These are phyloP conservation scores for Colletotrichum noveboracense DNA, from an alignment of 2,329 filamentous ascomycete species.

Conservation along the genomic window DNA sequence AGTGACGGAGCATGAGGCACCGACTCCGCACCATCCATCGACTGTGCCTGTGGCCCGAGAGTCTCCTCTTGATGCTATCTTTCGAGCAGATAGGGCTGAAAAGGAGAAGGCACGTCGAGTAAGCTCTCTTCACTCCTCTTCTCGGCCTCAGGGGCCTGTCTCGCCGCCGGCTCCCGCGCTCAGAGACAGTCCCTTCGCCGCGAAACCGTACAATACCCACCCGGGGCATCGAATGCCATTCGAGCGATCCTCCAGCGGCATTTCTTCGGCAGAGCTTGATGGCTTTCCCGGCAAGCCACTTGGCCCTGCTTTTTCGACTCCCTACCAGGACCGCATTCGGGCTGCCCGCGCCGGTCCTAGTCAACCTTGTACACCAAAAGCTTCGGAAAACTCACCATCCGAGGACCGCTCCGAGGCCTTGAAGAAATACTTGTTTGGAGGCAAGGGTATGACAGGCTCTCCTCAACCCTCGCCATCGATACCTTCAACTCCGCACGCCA, in stretches of 20 bases:
- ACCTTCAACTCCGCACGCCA: not conserved
- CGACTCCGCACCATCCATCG: slow-evolving; percentile 45
- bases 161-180: slow-evolving; percentile 55
- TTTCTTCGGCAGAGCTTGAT: slow-evolving; percentile 75
- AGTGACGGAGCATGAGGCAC: slow-evolving; percentile 56
- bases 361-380: slow-evolving; percentile 3
- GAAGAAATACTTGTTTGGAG: slow-evolving; percentile 61
- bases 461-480: slow-evolving; percentile 5
- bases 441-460: slow-evolving; percentile 28
- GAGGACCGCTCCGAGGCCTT: slow-evolving; percentile 51
- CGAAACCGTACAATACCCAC: slow-evolving; percentile 12
- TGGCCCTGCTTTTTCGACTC: slow-evolving; percentile 72
- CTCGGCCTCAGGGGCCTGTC: slow-evolving; percentile 45
- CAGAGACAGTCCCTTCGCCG: slow-evolving; percentile 28
- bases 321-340: slow-evolving; percentile 66
- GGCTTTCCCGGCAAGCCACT: slow-evolving; percentile 59
- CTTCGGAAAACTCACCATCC: slow-evolving; percentile 23
- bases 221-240: slow-evolving; percentile 13
- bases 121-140: slow-evolving; percentile 52
- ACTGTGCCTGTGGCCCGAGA: slow-evolving; percentile 47
- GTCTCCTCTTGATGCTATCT: slow-evolving; percentile 89
- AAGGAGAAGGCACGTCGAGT: slow-evolving; percentile 65
- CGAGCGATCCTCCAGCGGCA: slow-evolving; percentile 39
- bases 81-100: slow-evolving; percentile 84
- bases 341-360: slow-evolving; percentile 49